Conservation (phyloP, 192 early-diverging fungal genomes). For the Backusella liffmaniae region DNA sequence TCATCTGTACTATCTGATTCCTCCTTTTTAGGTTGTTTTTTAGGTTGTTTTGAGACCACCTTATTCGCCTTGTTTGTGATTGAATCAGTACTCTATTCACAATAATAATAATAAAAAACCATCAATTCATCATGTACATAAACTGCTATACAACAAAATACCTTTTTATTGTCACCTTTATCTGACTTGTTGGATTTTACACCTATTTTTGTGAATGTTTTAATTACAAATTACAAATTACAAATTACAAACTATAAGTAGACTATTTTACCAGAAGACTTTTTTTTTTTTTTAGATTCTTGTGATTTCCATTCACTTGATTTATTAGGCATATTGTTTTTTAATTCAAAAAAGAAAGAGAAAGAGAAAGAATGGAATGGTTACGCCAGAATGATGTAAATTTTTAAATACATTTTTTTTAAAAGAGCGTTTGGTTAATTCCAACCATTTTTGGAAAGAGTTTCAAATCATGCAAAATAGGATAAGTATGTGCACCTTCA, state of each 20-base stretch:
- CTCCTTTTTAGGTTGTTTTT: neutral
- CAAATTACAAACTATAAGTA: neutral
- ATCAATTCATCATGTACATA: neutral
- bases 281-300: neutral
- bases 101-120: neutral
- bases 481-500: neutral
- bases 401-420: neutral
- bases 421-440: neutral
- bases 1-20: neutral
- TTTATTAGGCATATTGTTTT: neutral
- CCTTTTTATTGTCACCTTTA: neutral
- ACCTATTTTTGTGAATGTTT: neutral
- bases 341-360: neutral
- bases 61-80: neutral
- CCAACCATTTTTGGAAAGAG: neutral
- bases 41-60: neutral
- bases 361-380: neutral
- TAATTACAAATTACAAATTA: neutral
- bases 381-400: neutral
- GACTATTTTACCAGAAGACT: neutral
- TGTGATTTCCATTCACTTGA: conserved; percentile 3
- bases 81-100: neutral
- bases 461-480: neutral
- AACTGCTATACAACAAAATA: neutral
- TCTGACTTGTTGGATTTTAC: neutral